Evolutionary conservation across 805 yeast species (phyloP).

Genomic region (Kregervanrija pseudodelftensis): DNA sequence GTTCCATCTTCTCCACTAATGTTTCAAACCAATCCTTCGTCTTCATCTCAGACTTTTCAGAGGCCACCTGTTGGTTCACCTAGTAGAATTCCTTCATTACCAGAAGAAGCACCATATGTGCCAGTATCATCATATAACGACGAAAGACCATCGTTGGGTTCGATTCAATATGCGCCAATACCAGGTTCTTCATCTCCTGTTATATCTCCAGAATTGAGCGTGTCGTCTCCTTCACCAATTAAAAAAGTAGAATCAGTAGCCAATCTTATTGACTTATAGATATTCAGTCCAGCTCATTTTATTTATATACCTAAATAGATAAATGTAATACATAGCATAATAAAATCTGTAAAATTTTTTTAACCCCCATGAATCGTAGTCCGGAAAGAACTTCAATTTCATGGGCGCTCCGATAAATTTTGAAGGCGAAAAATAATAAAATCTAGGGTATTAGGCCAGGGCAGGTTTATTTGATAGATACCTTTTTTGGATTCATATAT

Average conservation of each 20-base stretch:
- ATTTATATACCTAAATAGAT: too few species aligned
- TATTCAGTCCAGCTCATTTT: not conserved
- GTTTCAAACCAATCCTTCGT: not conserved
- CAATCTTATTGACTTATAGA: constrained; percentile 9
- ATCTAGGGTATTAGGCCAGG: too few species aligned
- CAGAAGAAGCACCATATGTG: not conserved
- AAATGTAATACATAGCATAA: not conserved
- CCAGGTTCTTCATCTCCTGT: not conserved
- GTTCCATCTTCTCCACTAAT: too few species aligned
- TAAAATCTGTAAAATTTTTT: not conserved
- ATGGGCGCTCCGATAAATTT: too few species aligned
- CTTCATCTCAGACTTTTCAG: not conserved
- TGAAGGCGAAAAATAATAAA: too few species aligned
- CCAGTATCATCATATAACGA: not conserved
- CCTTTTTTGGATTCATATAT: too few species aligned
- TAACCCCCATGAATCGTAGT: not conserved
- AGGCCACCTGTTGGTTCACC: constrained; percentile 1
- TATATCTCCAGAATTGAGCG: not conserved
- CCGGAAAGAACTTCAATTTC: not conserved
- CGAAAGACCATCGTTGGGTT: not conserved
- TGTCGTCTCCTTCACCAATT: not conserved
- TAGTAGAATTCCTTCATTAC: not conserved
- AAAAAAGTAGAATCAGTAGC: constrained; percentile 8
- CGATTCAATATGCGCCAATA: constrained; percentile 1
- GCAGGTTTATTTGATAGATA: too few species aligned